Conservation (phyloP, 345 rosid genomes). For the Reutealis trisperma region DNA sequence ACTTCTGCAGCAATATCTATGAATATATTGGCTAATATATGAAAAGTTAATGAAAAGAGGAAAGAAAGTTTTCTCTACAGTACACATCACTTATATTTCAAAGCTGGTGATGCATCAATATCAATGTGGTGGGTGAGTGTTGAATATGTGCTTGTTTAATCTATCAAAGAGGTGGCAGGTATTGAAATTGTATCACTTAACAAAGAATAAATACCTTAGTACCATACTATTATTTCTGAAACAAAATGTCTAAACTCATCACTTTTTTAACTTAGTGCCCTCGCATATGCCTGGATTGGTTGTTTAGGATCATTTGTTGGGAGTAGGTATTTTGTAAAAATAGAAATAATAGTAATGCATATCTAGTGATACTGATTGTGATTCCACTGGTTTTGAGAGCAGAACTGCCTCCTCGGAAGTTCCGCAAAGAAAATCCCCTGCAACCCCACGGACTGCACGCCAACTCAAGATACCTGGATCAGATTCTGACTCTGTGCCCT, state of each 20-base stretch:
- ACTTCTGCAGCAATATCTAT: neutral
- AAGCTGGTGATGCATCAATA: conserved; percentile 23
- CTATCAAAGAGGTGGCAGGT: conserved; percentile 19
- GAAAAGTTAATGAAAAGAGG: neutral
- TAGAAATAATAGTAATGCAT: neutral
- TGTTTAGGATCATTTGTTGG: conserved; percentile 3
- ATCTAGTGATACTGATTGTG: conserved; percentile 15
- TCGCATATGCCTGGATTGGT: neutral
- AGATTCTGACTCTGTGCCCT: conserved; percentile 50
- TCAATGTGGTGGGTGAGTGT: conserved; percentile 24
- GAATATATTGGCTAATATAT: neutral
- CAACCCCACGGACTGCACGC: conserved; percentile 62
- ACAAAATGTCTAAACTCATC: neutral
- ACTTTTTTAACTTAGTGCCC: neutral
- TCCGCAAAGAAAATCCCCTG: conserved; percentile 72
- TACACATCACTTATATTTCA: conserved; percentile 1
- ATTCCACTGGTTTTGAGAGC: conserved; percentile 23
- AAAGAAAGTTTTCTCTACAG: conserved; percentile 14
- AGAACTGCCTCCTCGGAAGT: conserved; percentile 62
- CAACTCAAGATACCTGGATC: conserved; percentile 55
- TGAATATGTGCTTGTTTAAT: conserved; percentile 19
- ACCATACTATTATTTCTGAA: conserved; percentile 5
- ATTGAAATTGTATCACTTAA: conserved; percentile 4
- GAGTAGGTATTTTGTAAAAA: neutral
- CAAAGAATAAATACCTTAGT: neutral